These are phyloP conservation scores for Pilatotrama ljubarskyi DNA, from an alignment of 768 basidiomycete species.

Conservation along the genomic window DNA sequence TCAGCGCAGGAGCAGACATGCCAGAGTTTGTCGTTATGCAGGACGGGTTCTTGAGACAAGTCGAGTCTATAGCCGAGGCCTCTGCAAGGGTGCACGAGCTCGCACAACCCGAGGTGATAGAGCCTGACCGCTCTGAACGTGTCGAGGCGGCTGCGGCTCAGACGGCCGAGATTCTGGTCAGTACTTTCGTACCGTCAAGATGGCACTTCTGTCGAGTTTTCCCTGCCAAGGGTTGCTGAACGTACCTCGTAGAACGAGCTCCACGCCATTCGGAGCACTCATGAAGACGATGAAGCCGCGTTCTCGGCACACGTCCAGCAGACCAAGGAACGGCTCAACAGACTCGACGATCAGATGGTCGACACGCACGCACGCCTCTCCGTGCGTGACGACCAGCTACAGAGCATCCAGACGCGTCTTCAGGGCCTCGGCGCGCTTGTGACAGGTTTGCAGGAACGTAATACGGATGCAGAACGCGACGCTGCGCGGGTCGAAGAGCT, in stretches of 20 bases:
- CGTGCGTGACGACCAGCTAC: constrained; percentile 35
- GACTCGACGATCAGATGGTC: constrained; percentile 42
- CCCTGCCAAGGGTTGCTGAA: background rate
- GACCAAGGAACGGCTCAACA: constrained; percentile 41
- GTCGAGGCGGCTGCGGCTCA: background rate
- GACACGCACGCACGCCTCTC: constrained; percentile 36
- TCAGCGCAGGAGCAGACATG: background rate
- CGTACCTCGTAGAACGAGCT: constrained; percentile 32
- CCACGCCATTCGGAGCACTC: constrained; percentile 38
- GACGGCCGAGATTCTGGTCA: constrained; percentile 16
- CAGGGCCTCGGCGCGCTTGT: constrained; percentile 13
- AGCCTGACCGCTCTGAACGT: background rate
- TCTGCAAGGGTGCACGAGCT: background rate
- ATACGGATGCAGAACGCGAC: constrained; percentile 6
- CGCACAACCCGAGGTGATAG: background rate
- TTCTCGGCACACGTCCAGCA: constrained; percentile 43
- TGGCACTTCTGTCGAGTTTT: background rate
- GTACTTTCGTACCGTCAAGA: background rate
- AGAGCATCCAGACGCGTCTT: constrained; percentile 31
- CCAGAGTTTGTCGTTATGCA: background rate
- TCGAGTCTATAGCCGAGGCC: background rate
- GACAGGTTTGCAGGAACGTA: constrained; percentile 14
- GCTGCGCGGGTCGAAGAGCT: constrained; percentile 9
- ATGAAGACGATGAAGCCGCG: constrained; percentile 35
- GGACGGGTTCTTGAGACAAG: background rate